Conservation (phyloP, 495 filamentous ascomycete genomes). For the Elasticomyces elasticus region DNA sequence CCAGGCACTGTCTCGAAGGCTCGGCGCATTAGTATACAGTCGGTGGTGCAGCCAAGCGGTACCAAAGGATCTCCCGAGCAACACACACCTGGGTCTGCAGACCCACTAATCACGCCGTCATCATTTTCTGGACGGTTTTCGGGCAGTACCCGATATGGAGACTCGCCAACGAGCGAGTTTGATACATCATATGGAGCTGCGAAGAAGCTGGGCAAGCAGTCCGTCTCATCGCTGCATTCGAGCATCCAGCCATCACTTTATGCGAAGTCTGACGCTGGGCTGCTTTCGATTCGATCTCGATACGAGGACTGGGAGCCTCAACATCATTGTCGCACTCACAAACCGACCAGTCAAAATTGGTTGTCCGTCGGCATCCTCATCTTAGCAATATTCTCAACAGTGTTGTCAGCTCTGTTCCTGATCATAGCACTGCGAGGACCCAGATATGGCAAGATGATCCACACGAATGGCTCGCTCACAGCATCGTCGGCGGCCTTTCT, state of each 20-base stretch:
- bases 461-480: constrained; percentile 37
- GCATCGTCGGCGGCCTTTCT: constrained; percentile 51
- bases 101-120: constrained; percentile 1
- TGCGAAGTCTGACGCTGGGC: neutral
- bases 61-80: neutral
- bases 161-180: neutral
- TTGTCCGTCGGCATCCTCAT: constrained; percentile 47
- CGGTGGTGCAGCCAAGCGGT: neutral
- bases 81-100: neutral
- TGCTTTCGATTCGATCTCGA: neutral
- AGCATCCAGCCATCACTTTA: neutral
- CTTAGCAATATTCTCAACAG: constrained; percentile 56
- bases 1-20: neutral
- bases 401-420: constrained; percentile 56
- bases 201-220: neutral
- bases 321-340: constrained; percentile 24
- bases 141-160: neutral
- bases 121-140: constrained; percentile 1
- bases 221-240: constrained; percentile 2
- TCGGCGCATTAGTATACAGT: neutral
- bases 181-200: neutral
- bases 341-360: constrained; percentile 37
- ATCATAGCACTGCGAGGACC: constrained; percentile 48
- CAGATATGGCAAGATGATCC: constrained; percentile 47
- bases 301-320: constrained; percentile 22